Percentiles rank a stretch among this genome's conserved stretches.
phyloP scores from a whole-genome alignment of 495 filamentous ascomycete genomes.

The Hypoxylon cercidicola region DNA sequence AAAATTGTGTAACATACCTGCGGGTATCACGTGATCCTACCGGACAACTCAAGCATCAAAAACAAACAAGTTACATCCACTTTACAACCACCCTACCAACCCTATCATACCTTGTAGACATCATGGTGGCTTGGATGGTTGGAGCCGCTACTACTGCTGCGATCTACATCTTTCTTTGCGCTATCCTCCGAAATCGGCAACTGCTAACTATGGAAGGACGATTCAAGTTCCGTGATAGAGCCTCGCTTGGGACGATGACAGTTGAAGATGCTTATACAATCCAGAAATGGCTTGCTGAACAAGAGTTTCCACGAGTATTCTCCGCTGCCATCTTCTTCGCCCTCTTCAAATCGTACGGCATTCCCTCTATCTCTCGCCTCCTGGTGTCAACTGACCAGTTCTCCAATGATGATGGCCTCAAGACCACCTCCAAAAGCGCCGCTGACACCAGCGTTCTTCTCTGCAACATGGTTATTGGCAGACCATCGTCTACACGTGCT shows the following conservation, averaged over 20 bases:
- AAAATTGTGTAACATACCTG: too few species aligned
- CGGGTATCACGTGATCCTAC: too few species aligned
- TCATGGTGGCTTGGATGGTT: too few species aligned
- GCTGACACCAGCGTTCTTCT: slow-evolving; percentile 68
- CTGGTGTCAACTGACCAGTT: slow-evolving; percentile 67
- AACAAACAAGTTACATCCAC: too few species aligned
- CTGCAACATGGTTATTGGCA: slow-evolving; percentile 59
- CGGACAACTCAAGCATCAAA: too few species aligned
- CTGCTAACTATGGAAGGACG: too few species aligned
- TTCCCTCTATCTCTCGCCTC: slow-evolving; percentile 67
- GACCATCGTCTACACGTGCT: slow-evolving; percentile 46
- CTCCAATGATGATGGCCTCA: slow-evolving; percentile 41
- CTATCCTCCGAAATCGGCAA: too few species aligned
- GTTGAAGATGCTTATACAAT: slow-evolving; percentile 65
- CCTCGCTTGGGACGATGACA: slow-evolving; percentile 64
- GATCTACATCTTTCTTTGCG: too few species aligned
- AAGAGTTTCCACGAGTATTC: slow-evolving; percentile 66
- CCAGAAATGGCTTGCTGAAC: slow-evolving; percentile 53
- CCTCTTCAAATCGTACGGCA: slow-evolving; percentile 71
- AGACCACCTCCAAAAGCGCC: slow-evolving; percentile 66
- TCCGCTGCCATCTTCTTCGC: slow-evolving; percentile 68
- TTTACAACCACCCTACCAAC: too few species aligned
- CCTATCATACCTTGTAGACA: too few species aligned
- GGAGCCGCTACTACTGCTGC: too few species aligned
- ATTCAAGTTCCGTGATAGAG: slow-evolving; percentile 43